Base-by-base conservation (phyloP, 176 grass and related monocot genomes). In the Lolium multiflorum region DNA sequence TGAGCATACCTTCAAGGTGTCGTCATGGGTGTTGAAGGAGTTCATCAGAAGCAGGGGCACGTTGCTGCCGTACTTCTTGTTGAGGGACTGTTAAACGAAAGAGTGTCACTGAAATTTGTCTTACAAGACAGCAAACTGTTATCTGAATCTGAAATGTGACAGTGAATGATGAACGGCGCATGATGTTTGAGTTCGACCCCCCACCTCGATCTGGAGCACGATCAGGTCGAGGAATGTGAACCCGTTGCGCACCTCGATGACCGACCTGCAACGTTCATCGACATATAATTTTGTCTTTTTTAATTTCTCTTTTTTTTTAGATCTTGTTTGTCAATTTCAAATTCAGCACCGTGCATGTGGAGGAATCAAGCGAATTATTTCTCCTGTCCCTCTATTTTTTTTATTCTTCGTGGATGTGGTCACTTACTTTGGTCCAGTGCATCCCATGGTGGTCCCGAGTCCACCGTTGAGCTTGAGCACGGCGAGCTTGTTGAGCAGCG, bases 21-120 rank as follows among this genome's bases (percentile, higher is more conserved):
- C 96, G 2, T 98, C 96, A 60, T 98, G 88, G 79, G 96, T 98
- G 71, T 98, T 96, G 81, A 98, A 98, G 43, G 96, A 98, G 75
- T 98, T 98, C 96, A 98, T 98, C 74, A 98, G 82, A 78, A 98
- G 96, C 75, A 98, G 85, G 5, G 96, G 96, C 43, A 98, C 96
- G 71, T 98, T 91, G 86, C 92, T 94, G 56, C 96, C 96, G 11
- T 96, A 98, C 80, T 94, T 96, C 82, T 96, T 96, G 83, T 98
- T 96, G 31, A 98, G 93, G 75, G 83, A 91, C 96, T 96, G 75
- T 2, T 79, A 17, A 31, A 83, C 59, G 16, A 75, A 74, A 46
- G 9, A 26, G 6, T 10, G 17, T 52, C 31, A 8, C 3, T 67
- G 17, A 38, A 14, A 63, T 26, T 46, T 31, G 7, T 6, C 39